phyloP scores from a whole-genome alignment of 331 rosid species.

The Pyracantha coccinea region DNA sequence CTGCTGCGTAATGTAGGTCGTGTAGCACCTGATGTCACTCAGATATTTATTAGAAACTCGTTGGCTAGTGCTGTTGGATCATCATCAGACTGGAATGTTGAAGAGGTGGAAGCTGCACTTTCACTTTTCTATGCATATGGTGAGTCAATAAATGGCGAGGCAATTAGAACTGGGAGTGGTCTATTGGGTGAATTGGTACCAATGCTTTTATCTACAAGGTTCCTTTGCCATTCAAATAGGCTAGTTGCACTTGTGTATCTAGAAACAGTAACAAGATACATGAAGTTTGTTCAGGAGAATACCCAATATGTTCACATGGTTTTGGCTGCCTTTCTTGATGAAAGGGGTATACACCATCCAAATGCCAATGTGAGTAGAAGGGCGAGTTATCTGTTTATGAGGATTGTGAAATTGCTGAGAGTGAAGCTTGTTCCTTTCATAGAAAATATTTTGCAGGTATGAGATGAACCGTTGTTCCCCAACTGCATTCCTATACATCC shows the following conservation, averaged over 20 bases:
- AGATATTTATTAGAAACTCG: constrained; percentile 61
- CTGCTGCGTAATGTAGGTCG: constrained; percentile 81
- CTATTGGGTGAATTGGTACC: constrained; percentile 65
- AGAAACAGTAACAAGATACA: constrained; percentile 81
- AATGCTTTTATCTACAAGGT: constrained; percentile 71
- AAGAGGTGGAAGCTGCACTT: constrained; percentile 95
- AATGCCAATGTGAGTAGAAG: constrained; percentile 77
- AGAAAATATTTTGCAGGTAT: constrained; percentile 87
- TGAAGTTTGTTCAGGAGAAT: constrained; percentile 76
- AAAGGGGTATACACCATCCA: constrained; percentile 90
- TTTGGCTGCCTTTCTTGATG: constrained; percentile 87
- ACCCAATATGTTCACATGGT: constrained; percentile 71
- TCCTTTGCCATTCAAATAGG: constrained; percentile 87
- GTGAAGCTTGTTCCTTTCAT: constrained; percentile 84
- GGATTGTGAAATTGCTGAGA: constrained; percentile 84
- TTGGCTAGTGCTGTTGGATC: constrained; percentile 54
- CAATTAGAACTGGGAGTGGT: constrained; percentile 55
- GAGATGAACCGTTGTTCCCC: constrained; percentile 1
- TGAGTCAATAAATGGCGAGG: constrained; percentile 79
- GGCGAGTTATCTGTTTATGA: constrained; percentile 92
- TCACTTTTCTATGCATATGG: constrained; percentile 86
- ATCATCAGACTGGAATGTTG: constrained; percentile 64
- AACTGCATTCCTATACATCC: constrained; percentile 5
- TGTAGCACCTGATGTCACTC: constrained; percentile 80
- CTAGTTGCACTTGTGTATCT: constrained; percentile 88